Base-by-base conservation (phyloP, 805 yeast species). In the Candida pseudoglaebosa region DNA sequence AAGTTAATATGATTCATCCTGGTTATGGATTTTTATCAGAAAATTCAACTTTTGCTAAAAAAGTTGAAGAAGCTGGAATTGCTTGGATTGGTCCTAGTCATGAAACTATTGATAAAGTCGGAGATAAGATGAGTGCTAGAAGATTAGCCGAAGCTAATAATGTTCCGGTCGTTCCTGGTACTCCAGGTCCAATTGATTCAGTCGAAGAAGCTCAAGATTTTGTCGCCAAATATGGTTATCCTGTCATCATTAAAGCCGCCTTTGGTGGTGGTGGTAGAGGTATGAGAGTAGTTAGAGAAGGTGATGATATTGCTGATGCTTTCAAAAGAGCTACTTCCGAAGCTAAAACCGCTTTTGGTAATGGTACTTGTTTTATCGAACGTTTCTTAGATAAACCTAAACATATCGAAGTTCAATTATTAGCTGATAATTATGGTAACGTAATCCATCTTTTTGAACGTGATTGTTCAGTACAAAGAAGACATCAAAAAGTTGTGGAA, bases 241-340 rank as follows among this genome's bases (percentile, higher is more conserved):
- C 99, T 6, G 98, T 93, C 35, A 91, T 91, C 66, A 89, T 91
- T 68, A 91, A 91, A 69, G 99, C 99, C 34, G 99, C 99, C 28
- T 93, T 85, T 58, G 99, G 99, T 62, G 99, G 99, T 70, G 99
- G 99, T 75, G 99, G 99, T 59, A 82, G 98, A 70, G 99, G 99
- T 77, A 93, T 91, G 98, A 82, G 99, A 71, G 99, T 91, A 37
- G 99, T 91, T 32, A 76, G 95, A 57, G 96, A 91, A 65, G 97
- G 96, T 54, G 99, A 93, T 53, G 87, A 82, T 62, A 78, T 91
- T 43, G 82, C 61, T 33, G 97, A 91, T 61, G 97, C 98, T 26
- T 91, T 93, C 71, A 68, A 74, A 55, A 83, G 99, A 67, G 98
- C 98, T 24, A 79, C 84, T 21, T 84, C 95, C 32, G 99, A 91